Conservation (phyloP, 2,329 filamentous ascomycete genomes). For the Botrytis aclada region DNA sequence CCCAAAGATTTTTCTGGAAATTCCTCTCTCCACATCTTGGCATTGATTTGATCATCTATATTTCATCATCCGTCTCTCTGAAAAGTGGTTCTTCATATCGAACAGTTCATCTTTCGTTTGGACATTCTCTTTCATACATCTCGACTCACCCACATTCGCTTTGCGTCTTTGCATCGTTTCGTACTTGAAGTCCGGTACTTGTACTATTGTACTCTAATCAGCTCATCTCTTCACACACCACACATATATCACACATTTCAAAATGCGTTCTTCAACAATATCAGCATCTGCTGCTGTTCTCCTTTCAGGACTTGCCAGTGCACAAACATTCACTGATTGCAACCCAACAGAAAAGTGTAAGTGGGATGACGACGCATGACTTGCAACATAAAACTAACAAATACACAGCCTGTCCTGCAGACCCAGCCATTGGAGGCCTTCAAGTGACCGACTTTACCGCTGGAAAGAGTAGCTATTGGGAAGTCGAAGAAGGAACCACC, state of each 20-base stretch:
- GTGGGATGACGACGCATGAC: background rate
- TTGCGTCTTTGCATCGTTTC: background rate
- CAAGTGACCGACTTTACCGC: slow-evolving; percentile 45
- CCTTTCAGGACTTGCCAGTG: slow-evolving; percentile 19
- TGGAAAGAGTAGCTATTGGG: slow-evolving; percentile 51
- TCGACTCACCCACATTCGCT: slow-evolving; percentile 9
- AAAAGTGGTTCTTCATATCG: slow-evolving; percentile 6
- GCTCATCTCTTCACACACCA: background rate
- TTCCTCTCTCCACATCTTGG: slow-evolving; percentile 12
- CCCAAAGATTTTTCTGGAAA: background rate
- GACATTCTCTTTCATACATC: background rate
- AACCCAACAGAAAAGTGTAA: slow-evolving; percentile 18
- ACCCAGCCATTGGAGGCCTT: slow-evolving; percentile 43
- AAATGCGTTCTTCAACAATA: slow-evolving; percentile 29
- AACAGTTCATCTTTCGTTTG: slow-evolving; percentile 7
- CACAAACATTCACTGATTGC: slow-evolving; percentile 22
- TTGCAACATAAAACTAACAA: slow-evolving; percentile 25
- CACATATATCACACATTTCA: slow-evolving; percentile 14
- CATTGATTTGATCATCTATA: background rate
- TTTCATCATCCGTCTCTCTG: slow-evolving; percentile 2
- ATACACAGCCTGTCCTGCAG: slow-evolving; percentile 40
- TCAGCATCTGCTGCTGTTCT: slow-evolving; percentile 22
- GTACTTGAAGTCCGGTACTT: slow-evolving; percentile 14
- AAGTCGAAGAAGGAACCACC: slow-evolving; percentile 47
- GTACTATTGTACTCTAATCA: background rate